Conservation (phyloP, 2,329 filamentous ascomycete species). For the Annulohypoxylon truncatum region DNA sequence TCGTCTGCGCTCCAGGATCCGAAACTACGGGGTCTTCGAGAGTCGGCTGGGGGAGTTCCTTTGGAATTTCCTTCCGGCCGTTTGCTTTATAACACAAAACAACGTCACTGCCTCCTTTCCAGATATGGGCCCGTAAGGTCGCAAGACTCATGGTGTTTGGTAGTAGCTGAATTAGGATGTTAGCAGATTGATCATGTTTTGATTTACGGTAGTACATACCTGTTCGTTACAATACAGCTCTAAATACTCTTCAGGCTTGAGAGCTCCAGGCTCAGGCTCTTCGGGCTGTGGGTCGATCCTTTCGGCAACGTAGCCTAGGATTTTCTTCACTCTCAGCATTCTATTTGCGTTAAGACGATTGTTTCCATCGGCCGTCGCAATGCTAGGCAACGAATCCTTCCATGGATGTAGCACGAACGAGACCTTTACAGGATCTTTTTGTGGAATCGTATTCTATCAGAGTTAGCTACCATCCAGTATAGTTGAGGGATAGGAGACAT, state of each 20-base stretch:
- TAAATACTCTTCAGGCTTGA: slow-evolving; percentile 91
- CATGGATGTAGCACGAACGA: slow-evolving; percentile 90
- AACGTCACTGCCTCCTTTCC: slow-evolving; percentile 95
- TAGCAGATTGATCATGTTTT: slow-evolving; percentile 16
- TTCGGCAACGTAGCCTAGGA: slow-evolving; percentile 90
- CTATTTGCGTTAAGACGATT: slow-evolving; percentile 95
- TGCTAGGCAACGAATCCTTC: slow-evolving; percentile 77
- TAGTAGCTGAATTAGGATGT: slow-evolving; percentile 64
- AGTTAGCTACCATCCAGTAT: slow-evolving; percentile 15
- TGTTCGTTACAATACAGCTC: slow-evolving; percentile 95
- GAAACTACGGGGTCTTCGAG: slow-evolving; percentile 38
- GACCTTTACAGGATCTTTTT: slow-evolving; percentile 96
- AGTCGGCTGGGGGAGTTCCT: slow-evolving; percentile 46
- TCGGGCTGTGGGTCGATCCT: slow-evolving; percentile 81
- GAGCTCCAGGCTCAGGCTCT: slow-evolving; percentile 66
- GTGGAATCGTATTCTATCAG: slow-evolving; percentile 77
- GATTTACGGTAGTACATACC: slow-evolving; percentile 63
- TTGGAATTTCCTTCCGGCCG: slow-evolving; percentile 75
- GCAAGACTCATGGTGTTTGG: slow-evolving; percentile 91
- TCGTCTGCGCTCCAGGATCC: slow-evolving; percentile 30
- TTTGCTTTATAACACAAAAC: slow-evolving; percentile 92
- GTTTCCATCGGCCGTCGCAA: slow-evolving; percentile 81
- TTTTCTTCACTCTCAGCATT: slow-evolving; percentile 96
- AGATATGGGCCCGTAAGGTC: slow-evolving; percentile 89
- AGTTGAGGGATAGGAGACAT: slow-evolving; percentile 42